These are phyloP conservation scores for Auricularia sp. DNA, from an alignment of 768 basidiomycete species.

Conservation along the genomic window DNA sequence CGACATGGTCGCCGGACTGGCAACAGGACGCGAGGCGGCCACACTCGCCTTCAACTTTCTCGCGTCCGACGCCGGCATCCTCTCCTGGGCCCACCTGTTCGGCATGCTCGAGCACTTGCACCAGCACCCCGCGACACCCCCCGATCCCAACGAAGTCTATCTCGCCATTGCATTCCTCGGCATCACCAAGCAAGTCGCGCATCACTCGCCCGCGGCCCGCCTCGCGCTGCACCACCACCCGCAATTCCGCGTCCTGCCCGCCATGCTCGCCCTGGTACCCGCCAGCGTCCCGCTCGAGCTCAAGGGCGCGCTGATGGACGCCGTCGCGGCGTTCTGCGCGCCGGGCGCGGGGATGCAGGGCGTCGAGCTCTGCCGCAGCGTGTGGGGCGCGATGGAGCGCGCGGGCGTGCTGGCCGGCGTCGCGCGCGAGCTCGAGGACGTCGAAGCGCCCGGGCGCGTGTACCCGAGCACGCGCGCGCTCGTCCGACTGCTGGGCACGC, in stretches of 20 bases:
- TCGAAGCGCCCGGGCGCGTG: constrained; percentile 64
- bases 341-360: constrained; percentile 66
- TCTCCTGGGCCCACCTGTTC: constrained; percentile 72
- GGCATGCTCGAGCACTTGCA: constrained; percentile 51
- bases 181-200: constrained; percentile 65
- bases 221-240: constrained; percentile 65
- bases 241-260: constrained; percentile 73
- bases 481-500: constrained; percentile 65
- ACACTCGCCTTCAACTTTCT: constrained; percentile 86
- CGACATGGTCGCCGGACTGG: constrained; percentile 79
- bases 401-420: constrained; percentile 77
- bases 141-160: constrained; percentile 38
- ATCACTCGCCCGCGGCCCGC: constrained; percentile 66
- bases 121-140: constrained; percentile 16
- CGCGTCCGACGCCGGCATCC: constrained; percentile 45
- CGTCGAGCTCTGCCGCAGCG: constrained; percentile 68
- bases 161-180: constrained; percentile 74
- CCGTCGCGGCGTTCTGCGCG: constrained; percentile 71
- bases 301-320: constrained; percentile 76
- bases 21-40: constrained; percentile 76
- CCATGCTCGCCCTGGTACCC: constrained; percentile 67
- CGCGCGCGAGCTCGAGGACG: constrained; percentile 78
- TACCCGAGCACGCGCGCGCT: constrained; percentile 85
- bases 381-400: constrained; percentile 80
- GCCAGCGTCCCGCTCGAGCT: constrained; percentile 80